These are phyloP conservation scores for Kurtzmaniella quercitrusa DNA, from an alignment of 1,139 yeast genomes.

Conservation along the genomic window DNA sequence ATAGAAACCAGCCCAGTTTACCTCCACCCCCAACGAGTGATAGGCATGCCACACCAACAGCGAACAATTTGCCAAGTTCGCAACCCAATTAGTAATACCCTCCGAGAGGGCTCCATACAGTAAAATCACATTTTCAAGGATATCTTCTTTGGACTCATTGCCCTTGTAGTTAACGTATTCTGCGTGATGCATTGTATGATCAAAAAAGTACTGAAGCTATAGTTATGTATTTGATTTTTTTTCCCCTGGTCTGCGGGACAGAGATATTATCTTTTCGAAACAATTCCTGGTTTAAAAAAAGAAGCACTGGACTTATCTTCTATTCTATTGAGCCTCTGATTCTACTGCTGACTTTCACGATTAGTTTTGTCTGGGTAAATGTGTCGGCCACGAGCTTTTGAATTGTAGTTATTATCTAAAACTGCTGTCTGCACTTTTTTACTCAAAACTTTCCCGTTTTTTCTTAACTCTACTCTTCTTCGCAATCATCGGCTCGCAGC, in stretches of 20 bases:
- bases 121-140: slow-evolving; percentile 53
- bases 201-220: no score
- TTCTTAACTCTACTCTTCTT: not conserved
- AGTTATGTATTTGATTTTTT: no score
- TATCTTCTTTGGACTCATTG: slow-evolving; percentile 45
- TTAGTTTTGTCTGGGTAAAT: no score
- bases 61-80: slow-evolving; percentile 81
- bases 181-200: slow-evolving; percentile 43
- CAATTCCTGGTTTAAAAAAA: no score
- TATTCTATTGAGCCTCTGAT: no score
- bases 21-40: slow-evolving; percentile 49
- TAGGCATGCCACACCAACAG: slow-evolving; percentile 88
- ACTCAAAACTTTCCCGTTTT: not conserved
- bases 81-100: slow-evolving; percentile 77
- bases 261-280: no score
- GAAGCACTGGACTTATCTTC: no score
- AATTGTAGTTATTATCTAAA: no score
- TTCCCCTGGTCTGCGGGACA: no score
- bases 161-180: slow-evolving; percentile 51
- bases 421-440: not conserved
- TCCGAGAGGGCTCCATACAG: slow-evolving; percentile 62
- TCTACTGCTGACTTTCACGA: no score
- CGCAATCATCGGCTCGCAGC: not conserved
- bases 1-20: slow-evolving; percentile 96
- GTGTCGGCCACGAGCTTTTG: no score